These are phyloP conservation scores for Suillus ampliporus DNA, from an alignment of 768 basidiomycete species.

Conservation along the genomic window DNA sequence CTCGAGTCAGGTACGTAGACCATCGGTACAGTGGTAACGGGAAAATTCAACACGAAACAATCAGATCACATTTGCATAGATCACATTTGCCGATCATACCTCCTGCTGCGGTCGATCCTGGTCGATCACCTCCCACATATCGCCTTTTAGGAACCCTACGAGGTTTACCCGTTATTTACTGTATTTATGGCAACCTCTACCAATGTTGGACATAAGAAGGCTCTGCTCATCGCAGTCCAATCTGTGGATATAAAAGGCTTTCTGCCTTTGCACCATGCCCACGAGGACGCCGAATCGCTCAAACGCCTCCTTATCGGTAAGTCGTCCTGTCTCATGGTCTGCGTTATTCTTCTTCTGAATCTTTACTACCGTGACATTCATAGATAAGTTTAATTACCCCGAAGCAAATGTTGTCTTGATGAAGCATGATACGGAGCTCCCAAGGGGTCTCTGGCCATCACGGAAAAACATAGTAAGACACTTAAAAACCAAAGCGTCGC, in stretches of 20 bases:
- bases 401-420: constrained; percentile 48
- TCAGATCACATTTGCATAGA: too few relatives aligned
- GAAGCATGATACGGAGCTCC: constrained; percentile 41
- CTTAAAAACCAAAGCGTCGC: neutral
- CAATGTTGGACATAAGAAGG: constrained; percentile 20
- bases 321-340: neutral
- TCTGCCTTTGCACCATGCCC: constrained; percentile 14
- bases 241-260: constrained; percentile 4
- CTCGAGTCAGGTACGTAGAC: neutral
- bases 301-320: constrained; percentile 30
- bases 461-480: constrained; percentile 49
- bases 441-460: constrained; percentile 44
- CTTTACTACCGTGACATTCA: too few relatives aligned
- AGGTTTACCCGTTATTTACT: neutral
- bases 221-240: constrained; percentile 30
- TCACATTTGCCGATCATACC: too few relatives aligned
- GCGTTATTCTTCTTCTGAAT: neutral
- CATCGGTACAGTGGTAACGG: neutral
- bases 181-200: constrained; percentile 7
- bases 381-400: constrained; percentile 46
- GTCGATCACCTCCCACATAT: neutral
- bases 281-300: constrained; percentile 23
- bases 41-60: neutral
- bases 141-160: neutral
- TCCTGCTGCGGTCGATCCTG: neutral